phyloP scores from a whole-genome alignment of 345 rosid species.

The Triadica sebifera region DNA sequence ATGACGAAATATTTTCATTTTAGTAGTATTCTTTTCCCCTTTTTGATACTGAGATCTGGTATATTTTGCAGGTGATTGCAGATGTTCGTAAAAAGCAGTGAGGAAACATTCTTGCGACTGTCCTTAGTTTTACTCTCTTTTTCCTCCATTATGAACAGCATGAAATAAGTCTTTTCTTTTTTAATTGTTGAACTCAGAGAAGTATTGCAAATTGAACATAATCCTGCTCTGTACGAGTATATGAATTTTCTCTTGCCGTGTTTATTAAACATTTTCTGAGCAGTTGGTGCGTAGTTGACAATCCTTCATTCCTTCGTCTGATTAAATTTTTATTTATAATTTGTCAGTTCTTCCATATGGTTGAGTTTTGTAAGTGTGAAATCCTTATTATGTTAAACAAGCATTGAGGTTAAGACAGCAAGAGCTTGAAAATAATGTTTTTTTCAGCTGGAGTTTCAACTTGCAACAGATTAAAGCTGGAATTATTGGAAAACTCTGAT shows the following conservation, averaged over 20 bases:
- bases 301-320: background rate
- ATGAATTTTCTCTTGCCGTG: constrained; percentile 13
- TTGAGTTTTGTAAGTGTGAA: no score
- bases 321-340: background rate
- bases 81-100: constrained; percentile 73
- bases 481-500: background rate
- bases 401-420: no score
- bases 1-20: background rate
- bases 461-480: background rate
- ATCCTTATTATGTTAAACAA: no score
- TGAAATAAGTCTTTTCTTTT: constrained; percentile 45
- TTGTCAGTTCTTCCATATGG: background rate
- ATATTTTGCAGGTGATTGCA: constrained; percentile 63
- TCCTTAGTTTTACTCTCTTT: constrained; percentile 1
- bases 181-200: constrained; percentile 1
- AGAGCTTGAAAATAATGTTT: no score
- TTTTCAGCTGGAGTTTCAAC: background rate
- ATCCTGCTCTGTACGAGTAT: constrained; percentile 11
- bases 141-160: constrained; percentile 15
- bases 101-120: constrained; percentile 4
- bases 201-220: constrained; percentile 7
- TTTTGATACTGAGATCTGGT: constrained; percentile 6
- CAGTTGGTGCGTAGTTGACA: background rate
- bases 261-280: background rate
- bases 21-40: background rate